Conservation (phyloP, 2,329 filamentous ascomycete species). For the Rhynchosporium secalis region DNA sequence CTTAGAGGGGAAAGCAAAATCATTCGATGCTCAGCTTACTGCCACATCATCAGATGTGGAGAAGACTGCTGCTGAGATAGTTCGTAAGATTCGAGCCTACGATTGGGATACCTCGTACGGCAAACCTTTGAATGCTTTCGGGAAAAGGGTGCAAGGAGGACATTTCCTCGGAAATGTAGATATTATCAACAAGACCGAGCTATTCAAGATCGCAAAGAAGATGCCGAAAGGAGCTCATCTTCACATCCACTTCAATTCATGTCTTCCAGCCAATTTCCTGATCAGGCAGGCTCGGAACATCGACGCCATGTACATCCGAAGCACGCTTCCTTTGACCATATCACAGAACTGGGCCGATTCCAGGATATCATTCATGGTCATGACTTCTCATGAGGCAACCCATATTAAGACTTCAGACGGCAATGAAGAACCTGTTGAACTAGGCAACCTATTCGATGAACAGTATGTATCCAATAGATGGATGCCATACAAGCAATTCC, state of each 20-base stretch:
- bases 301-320: slow-evolving; percentile 69
- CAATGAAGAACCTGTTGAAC: slow-evolving; percentile 29
- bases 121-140: slow-evolving; percentile 23
- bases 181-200: slow-evolving; percentile 54
- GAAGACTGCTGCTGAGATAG: slow-evolving; percentile 33
- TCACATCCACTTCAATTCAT: slow-evolving; percentile 79
- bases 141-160: slow-evolving; percentile 44
- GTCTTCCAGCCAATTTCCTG: slow-evolving; percentile 60
- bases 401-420: slow-evolving; percentile 30
- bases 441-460: slow-evolving; percentile 50
- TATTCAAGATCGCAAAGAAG: slow-evolving; percentile 56
- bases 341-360: slow-evolving; percentile 28
- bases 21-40: slow-evolving; percentile 37
- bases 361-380: slow-evolving; percentile 39
- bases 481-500: slow-evolving; percentile 51
- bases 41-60: slow-evolving; percentile 33
- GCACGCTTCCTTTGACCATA: slow-evolving; percentile 51
- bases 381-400: slow-evolving; percentile 36
- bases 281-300: slow-evolving; percentile 55
- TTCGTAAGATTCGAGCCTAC: slow-evolving; percentile 35
- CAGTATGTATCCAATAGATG: slow-evolving; percentile 47
- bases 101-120: slow-evolving; percentile 37
- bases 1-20: slow-evolving; percentile 31
- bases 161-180: slow-evolving; percentile 59
- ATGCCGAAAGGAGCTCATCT: slow-evolving; percentile 74